A percentile compares a stretch with the other conserved stretches of the same genome.
These are phyloP conservation scores for Suillus plorans DNA, from an alignment of 768 basidiomycete genomes.

Conservation along the genomic window DNA sequence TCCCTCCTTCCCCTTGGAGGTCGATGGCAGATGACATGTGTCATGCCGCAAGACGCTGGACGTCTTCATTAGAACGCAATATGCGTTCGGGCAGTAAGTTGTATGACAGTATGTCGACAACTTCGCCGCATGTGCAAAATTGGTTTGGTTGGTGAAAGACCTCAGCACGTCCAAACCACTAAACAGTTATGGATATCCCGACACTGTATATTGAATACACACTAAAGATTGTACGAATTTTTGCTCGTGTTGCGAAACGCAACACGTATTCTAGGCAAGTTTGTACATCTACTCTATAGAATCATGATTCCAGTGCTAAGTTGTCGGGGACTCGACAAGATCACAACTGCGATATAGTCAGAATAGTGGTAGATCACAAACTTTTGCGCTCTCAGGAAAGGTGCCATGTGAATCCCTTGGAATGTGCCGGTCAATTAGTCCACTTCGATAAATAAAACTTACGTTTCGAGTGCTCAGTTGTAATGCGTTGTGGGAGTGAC, in stretches of 20 bases:
- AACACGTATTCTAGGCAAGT: background rate
- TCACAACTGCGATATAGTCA: background rate
- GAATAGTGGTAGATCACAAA: background rate
- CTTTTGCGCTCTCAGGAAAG: background rate
- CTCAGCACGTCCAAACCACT: background rate
- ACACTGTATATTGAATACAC: conserved; percentile 1
- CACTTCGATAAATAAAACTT: background rate
- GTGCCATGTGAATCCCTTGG: background rate
- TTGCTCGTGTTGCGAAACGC: background rate
- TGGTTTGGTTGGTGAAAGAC: background rate
- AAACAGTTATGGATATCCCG: background rate
- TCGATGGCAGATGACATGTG: background rate
- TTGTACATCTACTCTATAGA: conserved; percentile 5
- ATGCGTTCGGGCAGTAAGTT: background rate
- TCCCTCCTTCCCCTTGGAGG: background rate
- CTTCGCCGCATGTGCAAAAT: too few species aligned
- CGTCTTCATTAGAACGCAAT: background rate
- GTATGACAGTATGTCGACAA: background rate
- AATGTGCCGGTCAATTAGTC: background rate
- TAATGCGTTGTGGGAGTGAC: background rate
- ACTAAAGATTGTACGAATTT: background rate
- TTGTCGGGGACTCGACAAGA: background rate
- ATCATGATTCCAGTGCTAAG: background rate
- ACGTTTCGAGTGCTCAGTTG: background rate
- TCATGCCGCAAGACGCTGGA: background rate